Evolutionary conservation across 116 monocot genomes (phyloP).

Genomic region (Trichopus zeylanicus): DNA sequence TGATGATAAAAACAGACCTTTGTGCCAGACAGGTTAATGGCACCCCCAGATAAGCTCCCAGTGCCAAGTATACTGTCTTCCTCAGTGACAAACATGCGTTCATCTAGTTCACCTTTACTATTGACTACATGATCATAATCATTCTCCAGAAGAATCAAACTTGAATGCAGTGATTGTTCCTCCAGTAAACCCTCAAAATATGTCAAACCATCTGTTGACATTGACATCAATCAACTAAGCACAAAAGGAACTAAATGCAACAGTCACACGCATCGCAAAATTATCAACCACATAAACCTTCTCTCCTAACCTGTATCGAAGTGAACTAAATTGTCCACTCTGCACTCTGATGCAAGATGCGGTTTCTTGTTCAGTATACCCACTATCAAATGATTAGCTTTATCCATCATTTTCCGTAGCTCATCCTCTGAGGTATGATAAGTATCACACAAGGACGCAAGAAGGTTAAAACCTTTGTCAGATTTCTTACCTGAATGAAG

Average conservation of each 20-base stretch:
- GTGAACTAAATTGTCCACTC: slow-evolving; percentile 41
- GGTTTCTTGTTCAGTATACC: slow-evolving; percentile 65
- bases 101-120: slow-evolving; percentile 58
- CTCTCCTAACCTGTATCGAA: slow-evolving; percentile 68
- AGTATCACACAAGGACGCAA: slow-evolving; percentile 62
- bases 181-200: slow-evolving; percentile 78
- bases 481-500: slow-evolving; percentile 36
- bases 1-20: slow-evolving; percentile 38
- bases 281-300: background rate
- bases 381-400: slow-evolving; percentile 35
- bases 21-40: slow-evolving; percentile 25
- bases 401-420: slow-evolving; percentile 48
- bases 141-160: slow-evolving; percentile 51
- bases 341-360: slow-evolving; percentile 55
- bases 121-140: slow-evolving; percentile 57
- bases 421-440: slow-evolving; percentile 83
- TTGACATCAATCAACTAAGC: background rate
- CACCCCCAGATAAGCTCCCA: slow-evolving; percentile 44
- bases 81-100: slow-evolving; percentile 61
- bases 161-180: slow-evolving; percentile 41
- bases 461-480: slow-evolving; percentile 62
- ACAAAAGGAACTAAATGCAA: background rate
- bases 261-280: too few relatives aligned
- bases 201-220: slow-evolving; percentile 58
- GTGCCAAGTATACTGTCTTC: slow-evolving; percentile 48